phyloP scores from a whole-genome alignment of 2,329 filamentous ascomycete species.

The Scorias spongiosa region DNA sequence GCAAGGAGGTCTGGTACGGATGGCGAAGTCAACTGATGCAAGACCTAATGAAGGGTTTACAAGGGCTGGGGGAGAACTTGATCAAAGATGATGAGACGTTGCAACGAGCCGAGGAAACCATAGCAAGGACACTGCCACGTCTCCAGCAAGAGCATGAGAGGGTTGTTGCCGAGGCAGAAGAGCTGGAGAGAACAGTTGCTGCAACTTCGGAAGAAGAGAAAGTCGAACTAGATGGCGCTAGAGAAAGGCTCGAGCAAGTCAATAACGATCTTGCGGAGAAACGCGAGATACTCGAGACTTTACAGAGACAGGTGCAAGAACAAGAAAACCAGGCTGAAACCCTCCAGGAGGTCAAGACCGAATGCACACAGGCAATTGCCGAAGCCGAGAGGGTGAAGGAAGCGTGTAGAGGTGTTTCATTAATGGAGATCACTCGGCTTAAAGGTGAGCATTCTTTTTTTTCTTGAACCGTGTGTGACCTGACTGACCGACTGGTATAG shows the following conservation, averaged over 20 bases:
- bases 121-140: slow-evolving; percentile 52
- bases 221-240: slow-evolving; percentile 57
- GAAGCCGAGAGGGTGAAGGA: slow-evolving; percentile 73
- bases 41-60: slow-evolving; percentile 65
- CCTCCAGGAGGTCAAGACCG: slow-evolving; percentile 50
- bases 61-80: slow-evolving; percentile 64
- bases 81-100: slow-evolving; percentile 54
- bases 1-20: slow-evolving; percentile 95
- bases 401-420: slow-evolving; percentile 78
- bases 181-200: slow-evolving; percentile 52
- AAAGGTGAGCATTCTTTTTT: slow-evolving; percentile 43
- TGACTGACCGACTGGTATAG: slow-evolving; percentile 24
- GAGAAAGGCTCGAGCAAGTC: slow-evolving; percentile 49
- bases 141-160: slow-evolving; percentile 45
- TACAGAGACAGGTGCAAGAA: slow-evolving; percentile 51
- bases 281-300: slow-evolving; percentile 47
- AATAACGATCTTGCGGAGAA: slow-evolving; percentile 58
- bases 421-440: slow-evolving; percentile 62
- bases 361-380: slow-evolving; percentile 58
- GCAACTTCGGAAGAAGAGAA: slow-evolving; percentile 70
- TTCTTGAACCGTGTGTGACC: too few relatives aligned
- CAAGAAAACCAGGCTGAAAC: slow-evolving; percentile 50
- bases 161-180: slow-evolving; percentile 47
- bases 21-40: slow-evolving; percentile 85
- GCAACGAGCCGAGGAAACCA: slow-evolving; percentile 49